These are phyloP conservation scores for Trametes coccinea DNA, from an alignment of 768 basidiomycete genomes.

Conservation along the genomic window DNA sequence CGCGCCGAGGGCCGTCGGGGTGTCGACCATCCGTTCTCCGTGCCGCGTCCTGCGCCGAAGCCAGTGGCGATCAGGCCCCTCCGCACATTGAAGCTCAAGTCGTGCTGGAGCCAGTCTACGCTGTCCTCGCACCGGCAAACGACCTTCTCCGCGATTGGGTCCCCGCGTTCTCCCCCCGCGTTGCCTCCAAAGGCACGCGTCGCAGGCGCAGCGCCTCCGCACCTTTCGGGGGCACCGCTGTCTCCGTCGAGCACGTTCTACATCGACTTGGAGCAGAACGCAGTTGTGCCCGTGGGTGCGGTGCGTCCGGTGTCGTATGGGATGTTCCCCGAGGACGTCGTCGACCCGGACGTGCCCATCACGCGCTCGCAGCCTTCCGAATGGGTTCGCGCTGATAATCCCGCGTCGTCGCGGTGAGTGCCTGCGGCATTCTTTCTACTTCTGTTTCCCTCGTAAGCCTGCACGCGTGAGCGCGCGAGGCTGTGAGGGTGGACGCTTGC, in stretches of 20 bases:
- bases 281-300: slow-evolving; percentile 21
- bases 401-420: slow-evolving; percentile 7
- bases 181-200: slow-evolving; percentile 23
- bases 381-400: slow-evolving; percentile 31
- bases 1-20: slow-evolving; percentile 48
- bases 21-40: slow-evolving; percentile 53
- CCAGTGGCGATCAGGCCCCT: slow-evolving; percentile 23
- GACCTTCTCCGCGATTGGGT: background rate
- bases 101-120: slow-evolving; percentile 32
- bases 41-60: slow-evolving; percentile 25
- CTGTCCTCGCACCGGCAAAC: slow-evolving; percentile 12
- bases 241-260: slow-evolving; percentile 24
- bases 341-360: slow-evolving; percentile 56
- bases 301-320: slow-evolving; percentile 24
- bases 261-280: slow-evolving; percentile 22
- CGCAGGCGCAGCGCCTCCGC: background rate
- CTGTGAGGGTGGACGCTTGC: slow-evolving; percentile 15
- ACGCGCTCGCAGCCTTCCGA: slow-evolving; percentile 50
- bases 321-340: slow-evolving; percentile 33
- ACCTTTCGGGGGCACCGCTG: slow-evolving; percentile 26
- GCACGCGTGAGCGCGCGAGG: background rate
- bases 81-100: slow-evolving; percentile 32
- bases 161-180: slow-evolving; percentile 7
- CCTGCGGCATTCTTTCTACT: background rate
- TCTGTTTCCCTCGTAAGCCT: background rate